Percentiles rank a stretch among this genome's conserved stretches.
These are phyloP conservation scores for Inosperma sp. DNA, from an alignment of 768 basidiomycete species.

Conservation along the genomic window DNA sequence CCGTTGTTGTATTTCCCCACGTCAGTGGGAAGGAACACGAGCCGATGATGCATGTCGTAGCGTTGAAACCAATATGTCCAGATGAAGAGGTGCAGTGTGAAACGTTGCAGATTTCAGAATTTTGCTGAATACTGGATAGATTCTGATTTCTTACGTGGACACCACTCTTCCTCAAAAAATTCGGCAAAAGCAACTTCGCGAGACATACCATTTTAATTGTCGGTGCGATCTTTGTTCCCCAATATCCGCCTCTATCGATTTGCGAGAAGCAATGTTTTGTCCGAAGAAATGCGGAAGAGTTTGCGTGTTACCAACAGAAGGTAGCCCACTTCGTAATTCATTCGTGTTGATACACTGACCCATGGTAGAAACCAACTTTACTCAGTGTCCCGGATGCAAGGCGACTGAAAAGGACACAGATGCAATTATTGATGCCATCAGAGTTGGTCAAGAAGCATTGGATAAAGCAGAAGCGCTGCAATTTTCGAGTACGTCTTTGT, in stretches of 20 bases:
- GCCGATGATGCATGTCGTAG: slow-evolving; percentile 68
- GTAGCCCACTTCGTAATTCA: slow-evolving; percentile 28
- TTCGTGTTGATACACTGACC: background rate
- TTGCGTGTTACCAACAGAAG: slow-evolving; percentile 58
- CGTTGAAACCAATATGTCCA: slow-evolving; percentile 55
- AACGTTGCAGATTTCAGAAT: background rate
- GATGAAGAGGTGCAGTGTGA: slow-evolving; percentile 61
- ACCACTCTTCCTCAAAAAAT: slow-evolving; percentile 58
- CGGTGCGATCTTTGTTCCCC: slow-evolving; percentile 54
- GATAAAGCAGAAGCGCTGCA: slow-evolving; percentile 67
- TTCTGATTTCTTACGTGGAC: slow-evolving; percentile 83
- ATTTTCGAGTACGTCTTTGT: slow-evolving; percentile 42
- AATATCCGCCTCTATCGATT: slow-evolving; percentile 41
- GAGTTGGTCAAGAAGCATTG: slow-evolving; percentile 69
- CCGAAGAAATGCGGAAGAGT: slow-evolving; percentile 63
- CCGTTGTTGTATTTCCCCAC: slow-evolving; percentile 85
- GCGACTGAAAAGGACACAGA: slow-evolving; percentile 44
- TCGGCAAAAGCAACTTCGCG: slow-evolving; percentile 54
- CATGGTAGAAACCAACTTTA: slow-evolving; percentile 41
- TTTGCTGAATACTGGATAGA: slow-evolving; percentile 37
- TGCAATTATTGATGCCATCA: slow-evolving; percentile 56
- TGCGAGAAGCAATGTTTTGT: slow-evolving; percentile 65
- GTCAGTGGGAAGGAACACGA: slow-evolving; percentile 39
- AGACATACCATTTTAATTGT: slow-evolving; percentile 80
- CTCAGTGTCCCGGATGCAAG: slow-evolving; percentile 54